Evolutionary conservation across 2,329 filamentous ascomycete species (phyloP).

Genomic region (Fusarium sp.): DNA sequence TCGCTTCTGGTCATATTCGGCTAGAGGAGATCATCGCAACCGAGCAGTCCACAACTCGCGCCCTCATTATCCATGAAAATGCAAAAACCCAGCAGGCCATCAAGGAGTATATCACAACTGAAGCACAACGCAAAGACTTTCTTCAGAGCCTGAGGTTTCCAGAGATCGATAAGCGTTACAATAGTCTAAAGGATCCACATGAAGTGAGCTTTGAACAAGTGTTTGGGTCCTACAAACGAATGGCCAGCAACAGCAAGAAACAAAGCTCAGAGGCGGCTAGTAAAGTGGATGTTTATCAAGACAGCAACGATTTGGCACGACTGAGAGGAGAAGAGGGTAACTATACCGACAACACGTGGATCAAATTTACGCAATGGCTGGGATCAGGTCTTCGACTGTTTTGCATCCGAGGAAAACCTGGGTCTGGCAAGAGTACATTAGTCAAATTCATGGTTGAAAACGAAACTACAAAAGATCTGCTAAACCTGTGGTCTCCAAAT

Average conservation of each 20-base stretch:
- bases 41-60: not conserved
- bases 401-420: conserved; percentile 30
- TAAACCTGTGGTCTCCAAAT: too few species aligned
- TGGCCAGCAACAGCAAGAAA: rapidly evolving
- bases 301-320: too few species aligned
- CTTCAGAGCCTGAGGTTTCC: not conserved
- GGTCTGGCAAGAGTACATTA: conserved; percentile 33
- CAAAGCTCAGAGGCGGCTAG: too few species aligned
- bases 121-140: not conserved
- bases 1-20: not conserved
- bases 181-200: not conserved
- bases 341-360: not conserved
- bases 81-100: rapidly evolving
- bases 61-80: rapidly evolving
- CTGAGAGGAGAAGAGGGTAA: too few species aligned
- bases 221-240: not conserved
- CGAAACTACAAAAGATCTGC: not conserved
- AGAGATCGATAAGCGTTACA: conserved; percentile 14
- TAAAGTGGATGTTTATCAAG: too few species aligned
- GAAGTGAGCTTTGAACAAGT: not conserved
- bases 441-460: conserved; percentile 17
- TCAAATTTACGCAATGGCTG: conserved; percentile 2
- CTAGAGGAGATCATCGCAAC: not conserved
- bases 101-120: not conserved
- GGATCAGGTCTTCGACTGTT: not conserved